Percentiles rank a stretch among this genome's conserved stretches.
Evolutionary conservation across 257 asterid species (phyloP).

Genomic region (Voacanga thouarsii): DNA sequence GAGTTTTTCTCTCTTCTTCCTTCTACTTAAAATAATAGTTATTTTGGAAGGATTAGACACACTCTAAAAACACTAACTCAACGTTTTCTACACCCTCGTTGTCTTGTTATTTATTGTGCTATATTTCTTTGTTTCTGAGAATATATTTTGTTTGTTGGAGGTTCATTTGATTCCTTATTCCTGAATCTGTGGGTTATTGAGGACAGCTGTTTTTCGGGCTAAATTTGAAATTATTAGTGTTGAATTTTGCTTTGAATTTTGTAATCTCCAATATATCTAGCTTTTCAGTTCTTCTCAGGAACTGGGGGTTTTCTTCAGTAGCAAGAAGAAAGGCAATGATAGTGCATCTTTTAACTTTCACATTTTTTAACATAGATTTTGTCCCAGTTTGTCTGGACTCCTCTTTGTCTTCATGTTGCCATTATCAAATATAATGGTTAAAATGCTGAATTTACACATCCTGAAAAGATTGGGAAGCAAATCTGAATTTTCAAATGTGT

Average conservation of each 20-base stretch:
- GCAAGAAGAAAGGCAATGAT: no score
- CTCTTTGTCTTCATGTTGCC: background rate
- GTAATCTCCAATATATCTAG: no score
- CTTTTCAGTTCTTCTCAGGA: no score
- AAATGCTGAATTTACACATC: background rate
- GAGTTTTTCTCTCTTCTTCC: no score
- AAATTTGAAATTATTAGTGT: background rate
- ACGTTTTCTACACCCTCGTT: background rate
- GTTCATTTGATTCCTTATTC: background rate
- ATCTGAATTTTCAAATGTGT: background rate
- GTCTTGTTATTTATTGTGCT: background rate
- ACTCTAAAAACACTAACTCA: background rate
- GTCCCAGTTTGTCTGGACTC: background rate
- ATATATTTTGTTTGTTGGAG: background rate
- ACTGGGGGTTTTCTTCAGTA: no score
- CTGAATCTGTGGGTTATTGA: background rate
- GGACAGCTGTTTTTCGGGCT: background rate
- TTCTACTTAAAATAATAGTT: no score
- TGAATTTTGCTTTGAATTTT: no score
- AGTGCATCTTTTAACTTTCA: no score
- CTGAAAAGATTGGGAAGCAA: background rate
- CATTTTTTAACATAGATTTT: background rate
- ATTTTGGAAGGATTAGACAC: no score
- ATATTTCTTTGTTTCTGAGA: no score
- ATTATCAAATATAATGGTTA: background rate